phyloP scores from a whole-genome alignment of 345 rosid species.

The Hypericum perforatum region DNA sequence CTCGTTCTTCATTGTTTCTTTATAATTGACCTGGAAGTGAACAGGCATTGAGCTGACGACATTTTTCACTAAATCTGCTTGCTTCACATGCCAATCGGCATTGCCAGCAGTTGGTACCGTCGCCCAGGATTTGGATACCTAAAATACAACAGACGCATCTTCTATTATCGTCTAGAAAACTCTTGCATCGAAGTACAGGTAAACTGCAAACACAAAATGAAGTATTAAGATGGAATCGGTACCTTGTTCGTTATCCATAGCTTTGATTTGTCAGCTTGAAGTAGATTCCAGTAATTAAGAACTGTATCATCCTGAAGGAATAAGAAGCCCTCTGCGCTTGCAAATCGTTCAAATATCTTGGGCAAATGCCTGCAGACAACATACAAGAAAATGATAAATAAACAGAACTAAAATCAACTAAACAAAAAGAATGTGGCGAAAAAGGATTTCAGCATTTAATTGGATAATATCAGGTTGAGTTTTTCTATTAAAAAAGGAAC shows the following conservation, averaged over 20 bases:
- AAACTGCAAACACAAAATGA: too few relatives aligned
- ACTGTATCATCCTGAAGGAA: slow-evolving; percentile 91
- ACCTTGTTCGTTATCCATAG: slow-evolving; percentile 96
- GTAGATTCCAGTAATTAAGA: slow-evolving; percentile 94
- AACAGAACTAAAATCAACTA: slow-evolving; percentile 1
- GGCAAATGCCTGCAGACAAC: slow-evolving; percentile 59
- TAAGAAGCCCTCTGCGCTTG: slow-evolving; percentile 85
- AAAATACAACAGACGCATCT: slow-evolving; percentile 1
- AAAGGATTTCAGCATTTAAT: not conserved
- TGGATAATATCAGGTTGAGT: too few relatives aligned
- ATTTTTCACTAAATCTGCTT: slow-evolving; percentile 65
- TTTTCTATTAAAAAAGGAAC: too few relatives aligned
- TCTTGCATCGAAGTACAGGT: not conserved
- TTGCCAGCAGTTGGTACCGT: slow-evolving; percentile 41
- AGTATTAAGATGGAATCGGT: slow-evolving; percentile 5
- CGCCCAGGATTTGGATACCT: slow-evolving; percentile 88
- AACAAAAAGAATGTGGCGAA: not conserved
- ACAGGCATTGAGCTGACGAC: slow-evolving; percentile 74
- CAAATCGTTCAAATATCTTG: slow-evolving; percentile 53
- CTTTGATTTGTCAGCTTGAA: slow-evolving; percentile 84
- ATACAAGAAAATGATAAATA: slow-evolving; percentile 8
- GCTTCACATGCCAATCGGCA: slow-evolving; percentile 61
- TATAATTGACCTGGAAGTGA: slow-evolving; percentile 89
- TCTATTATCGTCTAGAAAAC: not conserved
- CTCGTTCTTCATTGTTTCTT: slow-evolving; percentile 51